Conservation (phyloP, 2,329 filamentous ascomycete species). For the Talaromyces verruculosus region DNA sequence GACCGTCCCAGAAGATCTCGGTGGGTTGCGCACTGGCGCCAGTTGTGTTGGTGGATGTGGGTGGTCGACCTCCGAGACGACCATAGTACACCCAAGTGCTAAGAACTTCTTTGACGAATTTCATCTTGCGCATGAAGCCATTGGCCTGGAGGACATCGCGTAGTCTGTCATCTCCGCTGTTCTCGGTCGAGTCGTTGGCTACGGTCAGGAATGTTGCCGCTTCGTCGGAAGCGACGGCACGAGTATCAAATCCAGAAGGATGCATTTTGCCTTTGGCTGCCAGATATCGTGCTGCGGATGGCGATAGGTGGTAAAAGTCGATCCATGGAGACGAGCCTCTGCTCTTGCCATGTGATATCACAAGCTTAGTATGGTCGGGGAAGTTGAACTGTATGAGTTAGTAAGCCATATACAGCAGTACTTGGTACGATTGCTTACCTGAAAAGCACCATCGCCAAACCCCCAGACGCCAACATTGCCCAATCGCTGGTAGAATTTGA, state of each 20-base stretch:
- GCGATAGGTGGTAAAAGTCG: constrained; percentile 52
- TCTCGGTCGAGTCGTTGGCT: constrained; percentile 37
- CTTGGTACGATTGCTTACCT: constrained; percentile 31
- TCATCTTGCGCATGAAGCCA: constrained; percentile 45
- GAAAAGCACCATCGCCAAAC: constrained; percentile 51
- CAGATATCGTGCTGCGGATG: constrained; percentile 47
- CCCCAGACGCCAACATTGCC: constrained; percentile 56
- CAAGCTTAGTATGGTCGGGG: constrained; percentile 53
- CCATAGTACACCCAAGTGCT: constrained; percentile 42
- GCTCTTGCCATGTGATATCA: constrained; percentile 45
- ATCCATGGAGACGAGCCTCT: constrained; percentile 43
- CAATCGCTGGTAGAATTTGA: constrained; percentile 53
- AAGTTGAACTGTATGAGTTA: constrained; percentile 47
- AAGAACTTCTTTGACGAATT: constrained; percentile 43
- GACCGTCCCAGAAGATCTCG: constrained; percentile 45
- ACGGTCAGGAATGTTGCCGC: constrained; percentile 43
- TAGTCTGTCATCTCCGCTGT: constrained; percentile 38
- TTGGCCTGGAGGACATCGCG: constrained; percentile 48
- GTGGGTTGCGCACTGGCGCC: constrained; percentile 22
- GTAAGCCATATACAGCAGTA: background rate
- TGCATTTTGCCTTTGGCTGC: constrained; percentile 44
- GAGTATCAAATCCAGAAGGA: constrained; percentile 45
- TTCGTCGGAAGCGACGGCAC: constrained; percentile 43
- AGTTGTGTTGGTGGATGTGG: constrained; percentile 23
- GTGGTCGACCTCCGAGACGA: constrained; percentile 38